Evolutionary conservation across 495 filamentous ascomycete species (phyloP), one percentile per base, ranked within the genome.

Genomic region (Antarctomyces pellizariae): DNA sequence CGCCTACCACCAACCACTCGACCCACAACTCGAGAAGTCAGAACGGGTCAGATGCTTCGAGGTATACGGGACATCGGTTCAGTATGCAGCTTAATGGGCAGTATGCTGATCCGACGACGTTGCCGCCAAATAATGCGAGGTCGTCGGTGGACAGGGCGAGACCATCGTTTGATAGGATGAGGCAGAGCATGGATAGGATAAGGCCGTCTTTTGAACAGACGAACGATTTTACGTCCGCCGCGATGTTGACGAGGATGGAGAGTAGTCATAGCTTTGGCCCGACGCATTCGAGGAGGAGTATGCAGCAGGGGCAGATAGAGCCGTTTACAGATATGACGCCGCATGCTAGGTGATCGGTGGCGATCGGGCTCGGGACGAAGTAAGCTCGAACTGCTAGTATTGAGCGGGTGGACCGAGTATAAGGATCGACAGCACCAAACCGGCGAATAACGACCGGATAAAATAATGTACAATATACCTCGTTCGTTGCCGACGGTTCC

Each of bases 11-110:
- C 26, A n/a, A n/a, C n/a, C n/a, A n/a, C n/a, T 75, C 71, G 29
- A 78, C 80, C 11, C 71, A 80, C 41, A 79, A 83, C 38, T 62
- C 71, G 29, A 74, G 71, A 30, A 83, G 75, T 39, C 76, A 86
- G 36, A 91, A 79, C 37, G 79, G 79, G 30, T 92, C 80, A 49
- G 80, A 91, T 48, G 82, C 82, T 16, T 92, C 84, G 8, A 83
- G 82, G 30, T 90, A 86, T 42, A 90, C 79, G 7, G 62, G 67
- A 21, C 62, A 67, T 47, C 38, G 36, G 35, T 18, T 25, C 28
- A 42, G 36, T 8, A 10, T 35, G 27, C 18, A 26, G 22, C 36
- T 30, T 20, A 22, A 32, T 12, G n/a, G n/a, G n/a, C n/a, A n/a
- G n/a, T n/a, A n/a, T n/a, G n/a, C n/a, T n/a, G 21, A 12, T 13